These are phyloP conservation scores for Lachnum nothofagi DNA, from an alignment of 2,329 filamentous ascomycete genomes.

Conservation along the genomic window DNA sequence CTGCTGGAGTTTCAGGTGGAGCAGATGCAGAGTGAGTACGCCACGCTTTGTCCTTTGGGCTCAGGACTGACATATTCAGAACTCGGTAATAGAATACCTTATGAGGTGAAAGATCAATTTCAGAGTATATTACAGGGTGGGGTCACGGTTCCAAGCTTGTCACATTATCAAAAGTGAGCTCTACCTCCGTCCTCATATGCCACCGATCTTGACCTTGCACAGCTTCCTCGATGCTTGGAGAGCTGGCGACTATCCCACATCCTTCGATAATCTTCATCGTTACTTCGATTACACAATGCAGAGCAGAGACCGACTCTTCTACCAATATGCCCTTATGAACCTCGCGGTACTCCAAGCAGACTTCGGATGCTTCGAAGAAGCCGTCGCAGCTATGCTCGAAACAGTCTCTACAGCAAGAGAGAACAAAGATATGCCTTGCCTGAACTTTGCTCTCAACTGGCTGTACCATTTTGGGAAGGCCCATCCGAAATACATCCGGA, in stretches of 20 bases:
- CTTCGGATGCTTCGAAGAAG: conserved; percentile 86
- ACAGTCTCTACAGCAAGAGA: conserved; percentile 91
- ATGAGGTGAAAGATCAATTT: conserved; percentile 67
- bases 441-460: conserved; percentile 96
- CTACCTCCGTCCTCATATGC: neutral
- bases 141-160: conserved; percentile 63
- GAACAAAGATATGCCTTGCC: conserved; percentile 83
- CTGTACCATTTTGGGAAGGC: conserved; percentile 88
- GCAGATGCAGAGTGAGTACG: conserved; percentile 69
- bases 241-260: conserved; percentile 80
- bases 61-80: conserved; percentile 42
- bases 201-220: conserved; percentile 15
- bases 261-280: conserved; percentile 84
- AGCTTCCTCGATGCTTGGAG: conserved; percentile 91
- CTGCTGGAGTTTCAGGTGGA: conserved; percentile 84
- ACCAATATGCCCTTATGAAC: conserved; percentile 92
- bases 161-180: conserved; percentile 66
- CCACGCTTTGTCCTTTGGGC: neutral
- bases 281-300: conserved; percentile 98
- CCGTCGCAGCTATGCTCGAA: conserved; percentile 89
- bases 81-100: conserved; percentile 71
- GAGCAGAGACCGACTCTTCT: conserved; percentile 73
- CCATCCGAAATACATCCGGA: conserved; percentile 68
- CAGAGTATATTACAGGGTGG: conserved; percentile 63
- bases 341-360: conserved; percentile 90